phyloP scores from a whole-genome alignment of 2,329 filamentous ascomycete genomes.

The Didymellaceae sp. region DNA sequence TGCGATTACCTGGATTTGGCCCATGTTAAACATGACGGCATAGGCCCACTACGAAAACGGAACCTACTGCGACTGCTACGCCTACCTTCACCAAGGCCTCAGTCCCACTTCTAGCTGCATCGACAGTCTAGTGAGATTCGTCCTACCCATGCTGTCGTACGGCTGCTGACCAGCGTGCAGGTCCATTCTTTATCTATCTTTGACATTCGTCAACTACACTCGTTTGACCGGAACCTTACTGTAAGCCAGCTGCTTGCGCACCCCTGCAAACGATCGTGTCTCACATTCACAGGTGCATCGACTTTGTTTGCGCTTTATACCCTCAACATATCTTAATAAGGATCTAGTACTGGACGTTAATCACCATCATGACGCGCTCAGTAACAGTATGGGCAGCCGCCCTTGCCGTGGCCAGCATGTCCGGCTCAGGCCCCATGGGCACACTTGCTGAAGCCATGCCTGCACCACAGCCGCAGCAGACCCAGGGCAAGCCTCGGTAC shows the following conservation, averaged over 20 bases:
- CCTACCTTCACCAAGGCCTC: conserved; percentile 31
- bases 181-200: conserved; percentile 48
- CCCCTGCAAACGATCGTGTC: conserved; percentile 13
- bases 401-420: conserved; percentile 52
- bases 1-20: conserved; percentile 27
- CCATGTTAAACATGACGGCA: conserved; percentile 45
- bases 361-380: conserved; percentile 53
- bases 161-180: conserved; percentile 29
- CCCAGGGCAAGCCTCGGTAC: conserved; percentile 50
- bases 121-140: conserved; percentile 46
- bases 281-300: conserved; percentile 24
- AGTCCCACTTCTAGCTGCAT: conserved; percentile 41
- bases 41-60: conserved; percentile 34
- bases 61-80: conserved; percentile 33
- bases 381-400: conserved; percentile 56
- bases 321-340: conserved; percentile 35
- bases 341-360: conserved; percentile 37
- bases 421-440: conserved; percentile 48
- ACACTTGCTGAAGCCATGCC: conserved; percentile 58
- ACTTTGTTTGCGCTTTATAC: conserved; percentile 26
- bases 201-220: conserved; percentile 59
- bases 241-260: conserved; percentile 28
- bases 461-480: conserved; percentile 48
- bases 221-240: conserved; percentile 55
- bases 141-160: not conserved